Base-by-base conservation (phyloP, 1,139 yeast species). In the Suhomyces panamericanus region DNA sequence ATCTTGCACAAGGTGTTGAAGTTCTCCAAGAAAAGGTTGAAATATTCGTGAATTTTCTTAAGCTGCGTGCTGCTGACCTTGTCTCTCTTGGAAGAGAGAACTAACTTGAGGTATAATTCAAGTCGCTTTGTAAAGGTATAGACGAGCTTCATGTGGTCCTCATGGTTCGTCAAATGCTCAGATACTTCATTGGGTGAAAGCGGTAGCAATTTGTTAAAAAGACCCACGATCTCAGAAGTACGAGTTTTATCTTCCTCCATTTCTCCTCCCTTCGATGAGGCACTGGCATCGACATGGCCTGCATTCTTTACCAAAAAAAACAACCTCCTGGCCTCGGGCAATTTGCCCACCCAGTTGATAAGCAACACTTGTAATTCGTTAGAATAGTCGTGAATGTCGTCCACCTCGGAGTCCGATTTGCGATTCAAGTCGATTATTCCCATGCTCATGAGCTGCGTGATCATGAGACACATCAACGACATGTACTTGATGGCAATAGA, bases 321-420 rank as follows among this genome's bases (percentile, higher is more conserved):
- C n/a, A 73, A 54, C 35, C 59, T 59, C 41, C 78, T 59, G 1
- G 78, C 78, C 42, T 64, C 70, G 0, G 76, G 70, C 67, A 38
- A 49, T 42, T 73, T 70, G 6, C 85, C 80, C 38, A 84, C 78
- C 83, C 87, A 83, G 48, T 76, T 78, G 54, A 85, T 72, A 41
- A 85, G 65, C 39, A 83, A 65, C 3, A 78, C 73, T 49, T 80
- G 81, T 28, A 84, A 62, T 49, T 81, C 87, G 47, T 76, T 70
- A n/a, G 71, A 66, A 51, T 78, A 81, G 49, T 81, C 85, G 35
- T 67, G 64, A 29, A 65, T 56, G 27, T 60, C 63, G 5, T 49
- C 49, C 20, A 16, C 33, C 3, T 32, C 42, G 1, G 28, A 31
- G 12, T 31, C 38, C n/a, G 46, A 42, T 6, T 46, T 40, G 41